Base-by-base conservation (phyloP, 2,329 filamentous ascomycete species). In the Verticillium longisporum region DNA sequence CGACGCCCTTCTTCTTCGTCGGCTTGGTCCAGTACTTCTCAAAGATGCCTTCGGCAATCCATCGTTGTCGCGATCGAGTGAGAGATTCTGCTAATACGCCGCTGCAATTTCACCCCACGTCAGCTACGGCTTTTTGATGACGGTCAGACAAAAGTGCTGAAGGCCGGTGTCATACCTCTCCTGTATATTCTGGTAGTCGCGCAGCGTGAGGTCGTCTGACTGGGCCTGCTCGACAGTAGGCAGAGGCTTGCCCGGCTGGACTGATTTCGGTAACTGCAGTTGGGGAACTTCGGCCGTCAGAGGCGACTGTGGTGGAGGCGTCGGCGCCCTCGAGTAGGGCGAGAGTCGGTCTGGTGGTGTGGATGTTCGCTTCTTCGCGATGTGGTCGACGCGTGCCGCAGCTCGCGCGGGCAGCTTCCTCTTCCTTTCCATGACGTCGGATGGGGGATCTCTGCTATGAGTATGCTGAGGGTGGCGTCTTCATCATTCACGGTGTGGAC, bases 11-110 rank as follows among this genome's bases (percentile, higher is more conserved):
- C 64, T 84, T 83, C 74, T 88, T 89, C 53, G 78, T 78, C 3
- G 89, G 88, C 70, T 92, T 92, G 9, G 86, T 83, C 89, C 89
- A 92, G 72, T 89, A 92, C 68, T 86, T 89, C 67, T 91, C 87
- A 67, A 92, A 91, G 56, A 92, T 81, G 34, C 88, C 88, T 66
- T 89, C 86, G 69, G 79, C 83, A 31, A 89, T 82, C 89, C 89
- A 92, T 81, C 83, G 85, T 61, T 87, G 81, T 62, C 89, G 87
- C 68, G 91, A 95, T 69, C 89, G 83, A 57, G 83, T 77, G 32
- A 95, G 80, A 2, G 90, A 91, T 66, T 92, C 88, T 68, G 84
- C 81, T 61, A 94, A 78, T 21, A 94, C 89, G 66, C 88, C 89
- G 74, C 91, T 92, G 68, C 58, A 62, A 62, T 15, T 50, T 4